Evolutionary conservation across 345 rosid genomes (phyloP).

Genomic region (Psidium guajava): DNA sequence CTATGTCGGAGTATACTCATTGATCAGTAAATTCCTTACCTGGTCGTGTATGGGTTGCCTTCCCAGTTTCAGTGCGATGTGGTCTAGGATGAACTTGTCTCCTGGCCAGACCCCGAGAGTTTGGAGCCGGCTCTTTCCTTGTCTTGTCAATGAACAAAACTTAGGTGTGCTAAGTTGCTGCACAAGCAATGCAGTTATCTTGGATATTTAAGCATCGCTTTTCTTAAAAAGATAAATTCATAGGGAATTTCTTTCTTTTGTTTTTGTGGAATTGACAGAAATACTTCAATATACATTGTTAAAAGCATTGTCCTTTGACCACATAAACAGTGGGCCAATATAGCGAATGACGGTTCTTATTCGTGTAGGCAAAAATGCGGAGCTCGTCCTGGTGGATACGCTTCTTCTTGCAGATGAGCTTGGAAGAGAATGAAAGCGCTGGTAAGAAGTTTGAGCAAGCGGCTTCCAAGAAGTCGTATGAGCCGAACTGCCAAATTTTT

Average conservation of each 20-base stretch:
- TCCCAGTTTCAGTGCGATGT: not conserved
- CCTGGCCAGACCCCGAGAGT: not conserved
- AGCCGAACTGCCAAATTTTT: constrained; percentile 82
- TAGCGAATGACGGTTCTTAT: not conserved
- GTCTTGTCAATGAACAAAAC: not conserved
- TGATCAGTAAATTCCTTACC: not conserved
- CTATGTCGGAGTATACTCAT: not conserved
- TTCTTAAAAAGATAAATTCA: not conserved
- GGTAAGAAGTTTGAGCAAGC: constrained; percentile 31
- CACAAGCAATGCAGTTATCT: not conserved
- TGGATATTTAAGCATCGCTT: not conserved
- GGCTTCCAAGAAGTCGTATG: constrained; percentile 34
- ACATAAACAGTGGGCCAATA: not conserved
- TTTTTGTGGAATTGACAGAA: not conserved
- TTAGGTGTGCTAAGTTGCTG: not conserved
- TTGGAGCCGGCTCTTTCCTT: not conserved
- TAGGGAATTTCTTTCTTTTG: not conserved
- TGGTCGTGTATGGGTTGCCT: not conserved
- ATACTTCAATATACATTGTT: not conserved
- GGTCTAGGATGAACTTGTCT: not conserved
- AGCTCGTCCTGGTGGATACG: constrained; percentile 41
- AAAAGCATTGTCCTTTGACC: not conserved
- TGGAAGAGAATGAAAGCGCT: constrained; percentile 31
- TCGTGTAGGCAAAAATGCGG: constrained; percentile 30
- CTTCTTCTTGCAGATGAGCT: constrained; percentile 30